Conservation (phyloP, 306 rosid genomes). For the Leucaena leucocephala region DNA sequence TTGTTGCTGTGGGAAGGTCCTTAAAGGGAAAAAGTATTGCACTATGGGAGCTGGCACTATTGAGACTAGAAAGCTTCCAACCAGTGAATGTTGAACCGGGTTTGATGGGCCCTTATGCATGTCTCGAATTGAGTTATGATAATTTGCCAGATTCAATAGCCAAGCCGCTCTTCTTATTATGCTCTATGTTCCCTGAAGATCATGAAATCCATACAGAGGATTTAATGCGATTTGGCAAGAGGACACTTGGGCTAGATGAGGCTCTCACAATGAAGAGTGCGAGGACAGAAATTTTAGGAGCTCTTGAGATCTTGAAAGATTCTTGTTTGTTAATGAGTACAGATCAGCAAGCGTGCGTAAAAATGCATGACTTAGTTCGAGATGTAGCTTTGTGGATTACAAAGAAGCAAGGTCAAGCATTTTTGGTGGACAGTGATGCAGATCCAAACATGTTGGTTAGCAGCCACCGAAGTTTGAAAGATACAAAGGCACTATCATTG, state of each 20-base stretch:
- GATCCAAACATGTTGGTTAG: not conserved
- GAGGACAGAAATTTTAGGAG: not conserved
- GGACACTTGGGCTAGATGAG: not conserved
- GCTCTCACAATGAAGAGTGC: not conserved
- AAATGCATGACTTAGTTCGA: constrained; percentile 6
- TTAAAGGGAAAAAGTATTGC: not conserved
- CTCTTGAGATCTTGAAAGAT: not conserved
- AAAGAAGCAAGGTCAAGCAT: not conserved
- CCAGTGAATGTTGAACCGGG: not conserved
- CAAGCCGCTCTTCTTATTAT: not conserved
- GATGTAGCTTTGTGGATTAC: constrained; percentile 20
- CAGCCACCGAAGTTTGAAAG: not conserved
- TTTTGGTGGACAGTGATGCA: not conserved
- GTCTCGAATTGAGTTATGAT: not conserved
- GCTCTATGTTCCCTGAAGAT: constrained; percentile 27
- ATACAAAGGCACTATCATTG: not conserved
- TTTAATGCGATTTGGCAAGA: not conserved
- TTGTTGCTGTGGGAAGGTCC: not conserved
- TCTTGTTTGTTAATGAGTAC: not conserved
- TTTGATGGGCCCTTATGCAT: not conserved
- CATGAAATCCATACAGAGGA: not conserved
- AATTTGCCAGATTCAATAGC: not conserved
- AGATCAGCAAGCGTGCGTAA: fast-evolving
- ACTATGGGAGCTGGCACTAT: not conserved
- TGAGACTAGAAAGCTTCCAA: not conserved